Conservation (phyloP, 805 yeast species). For the Candida hispaniensis region DNA sequence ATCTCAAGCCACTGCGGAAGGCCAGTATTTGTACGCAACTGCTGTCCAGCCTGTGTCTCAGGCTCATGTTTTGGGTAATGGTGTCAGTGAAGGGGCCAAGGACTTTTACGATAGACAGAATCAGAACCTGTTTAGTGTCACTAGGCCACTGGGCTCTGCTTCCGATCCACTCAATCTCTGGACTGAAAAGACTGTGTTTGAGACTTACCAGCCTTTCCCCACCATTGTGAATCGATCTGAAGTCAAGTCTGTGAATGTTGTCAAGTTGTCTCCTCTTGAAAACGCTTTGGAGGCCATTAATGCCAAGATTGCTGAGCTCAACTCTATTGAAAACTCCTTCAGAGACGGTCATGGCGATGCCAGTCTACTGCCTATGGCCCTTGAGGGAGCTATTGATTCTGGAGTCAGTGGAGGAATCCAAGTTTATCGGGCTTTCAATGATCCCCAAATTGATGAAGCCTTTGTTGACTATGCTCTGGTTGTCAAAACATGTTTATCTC, state of each 20-base stretch:
- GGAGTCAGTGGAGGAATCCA: conserved; percentile 92
- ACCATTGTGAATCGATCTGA: conserved; percentile 80
- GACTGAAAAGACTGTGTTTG: conserved; percentile 81
- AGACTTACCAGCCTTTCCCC: conserved; percentile 69
- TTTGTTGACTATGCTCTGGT: conserved; percentile 61
- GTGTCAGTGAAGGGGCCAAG: conserved; percentile 40
- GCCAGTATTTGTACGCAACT: conserved; percentile 61
- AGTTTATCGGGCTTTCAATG: conserved; percentile 55
- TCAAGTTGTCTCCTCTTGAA: conserved; percentile 68
- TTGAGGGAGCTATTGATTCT: conserved; percentile 71
- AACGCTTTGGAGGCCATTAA: conserved; percentile 64
- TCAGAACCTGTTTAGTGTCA: conserved; percentile 55
- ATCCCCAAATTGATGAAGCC: conserved; percentile 32
- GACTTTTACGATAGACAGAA: conserved; percentile 68
- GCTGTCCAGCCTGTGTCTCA: conserved; percentile 49
- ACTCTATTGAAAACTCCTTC: conserved; percentile 18
- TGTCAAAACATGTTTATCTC: conserved; percentile 50
- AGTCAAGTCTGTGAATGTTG: conserved; percentile 38
- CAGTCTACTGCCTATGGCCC: conserved; percentile 23
- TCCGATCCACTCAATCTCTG: conserved; percentile 64
- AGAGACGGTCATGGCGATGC: conserved; percentile 8
- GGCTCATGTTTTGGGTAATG: conserved; percentile 25
- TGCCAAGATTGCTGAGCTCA: conserved; percentile 58
- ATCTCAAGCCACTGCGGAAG: conserved; percentile 52
- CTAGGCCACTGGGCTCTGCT: conserved; percentile 64